phyloP scores from a whole-genome alignment of 2,329 filamentous ascomycete species.

The Calonectria hongkongensis region DNA sequence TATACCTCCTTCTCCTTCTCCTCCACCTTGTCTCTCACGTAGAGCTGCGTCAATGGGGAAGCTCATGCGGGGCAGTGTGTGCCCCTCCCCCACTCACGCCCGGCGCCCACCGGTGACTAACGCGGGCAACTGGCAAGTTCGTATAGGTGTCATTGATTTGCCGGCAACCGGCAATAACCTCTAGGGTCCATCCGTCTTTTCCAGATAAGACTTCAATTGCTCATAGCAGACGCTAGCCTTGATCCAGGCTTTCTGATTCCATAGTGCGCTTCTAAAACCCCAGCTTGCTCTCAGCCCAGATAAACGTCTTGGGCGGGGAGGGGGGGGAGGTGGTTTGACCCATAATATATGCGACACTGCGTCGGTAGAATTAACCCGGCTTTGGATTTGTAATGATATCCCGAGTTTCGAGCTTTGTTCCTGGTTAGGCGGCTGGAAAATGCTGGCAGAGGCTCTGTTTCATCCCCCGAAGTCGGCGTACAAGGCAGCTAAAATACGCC shows the following conservation, averaged over 20 bases:
- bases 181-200: not conserved
- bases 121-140: not conserved
- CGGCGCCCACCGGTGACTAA: slow-evolving; percentile 7
- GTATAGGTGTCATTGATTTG: slow-evolving; percentile 20
- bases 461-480: slow-evolving; percentile 29
- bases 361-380: slow-evolving; percentile 14
- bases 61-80: slow-evolving; percentile 42
- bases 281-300: not conserved
- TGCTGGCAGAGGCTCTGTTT: not conserved
- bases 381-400: slow-evolving; percentile 33
- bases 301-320: not conserved
- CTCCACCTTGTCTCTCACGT: slow-evolving; percentile 23
- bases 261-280: not conserved
- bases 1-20: slow-evolving; percentile 31
- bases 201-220: not conserved
- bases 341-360: slow-evolving; percentile 22
- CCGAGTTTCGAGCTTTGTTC: not conserved
- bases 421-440: not conserved
- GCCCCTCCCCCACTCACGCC: slow-evolving; percentile 34
- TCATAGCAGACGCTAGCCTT: not conserved
- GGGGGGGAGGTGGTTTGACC: slow-evolving; percentile 5
- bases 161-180: not conserved
- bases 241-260: not conserved
- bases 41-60: slow-evolving; percentile 22
- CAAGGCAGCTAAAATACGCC: slow-evolving; percentile 11